phyloP scores from a whole-genome alignment of 805 yeast genomes.

The Cyberlindnera samutprakarnensis region DNA sequence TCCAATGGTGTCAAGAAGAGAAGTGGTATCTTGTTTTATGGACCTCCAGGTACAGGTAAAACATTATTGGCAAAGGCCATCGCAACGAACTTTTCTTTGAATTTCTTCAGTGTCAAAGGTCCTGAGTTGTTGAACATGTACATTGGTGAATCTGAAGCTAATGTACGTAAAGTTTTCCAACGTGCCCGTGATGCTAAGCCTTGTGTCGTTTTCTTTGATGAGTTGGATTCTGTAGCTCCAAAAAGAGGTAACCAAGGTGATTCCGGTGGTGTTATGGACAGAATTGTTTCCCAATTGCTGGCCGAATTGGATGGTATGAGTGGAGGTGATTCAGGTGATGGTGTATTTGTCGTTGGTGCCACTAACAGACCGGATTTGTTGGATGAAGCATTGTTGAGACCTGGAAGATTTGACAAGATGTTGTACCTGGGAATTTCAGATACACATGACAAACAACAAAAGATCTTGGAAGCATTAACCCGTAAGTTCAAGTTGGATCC shows the following conservation, averaged over 20 bases:
- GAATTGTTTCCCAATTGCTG: conserved; percentile 90
- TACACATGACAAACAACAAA: conserved; percentile 80
- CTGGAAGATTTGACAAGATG: conserved; percentile 95
- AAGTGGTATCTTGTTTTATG: conserved; percentile 90
- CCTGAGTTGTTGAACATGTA: conserved; percentile 97
- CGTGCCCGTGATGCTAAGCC: conserved; percentile 95
- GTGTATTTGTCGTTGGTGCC: conserved; percentile 98
- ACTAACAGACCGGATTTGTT: conserved; percentile 93
- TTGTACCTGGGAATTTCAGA: conserved; percentile 89
- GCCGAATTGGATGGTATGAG: conserved; percentile 98
- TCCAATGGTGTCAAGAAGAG: conserved; percentile 86
- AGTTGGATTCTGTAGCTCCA: conserved; percentile 96
- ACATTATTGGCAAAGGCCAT: conserved; percentile 94
- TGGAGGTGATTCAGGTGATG: conserved; percentile 64
- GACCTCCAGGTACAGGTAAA: conserved; percentile 99
- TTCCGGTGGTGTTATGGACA: conserved; percentile 98
- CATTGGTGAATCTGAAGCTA: conserved; percentile 97
- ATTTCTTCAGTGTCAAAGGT: conserved; percentile 94
- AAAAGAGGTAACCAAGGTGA: conserved; percentile 98
- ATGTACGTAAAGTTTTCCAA: conserved; percentile 90
- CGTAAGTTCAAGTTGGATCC: conserved; percentile 64
- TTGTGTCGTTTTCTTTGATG: conserved; percentile 96
- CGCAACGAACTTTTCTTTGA: conserved; percentile 89
- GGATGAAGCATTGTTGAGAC: conserved; percentile 89
- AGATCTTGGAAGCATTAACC: conserved; percentile 81